Conservation (phyloP, 768 basidiomycete genomes). For the Sporobolomyces roseus region DNA sequence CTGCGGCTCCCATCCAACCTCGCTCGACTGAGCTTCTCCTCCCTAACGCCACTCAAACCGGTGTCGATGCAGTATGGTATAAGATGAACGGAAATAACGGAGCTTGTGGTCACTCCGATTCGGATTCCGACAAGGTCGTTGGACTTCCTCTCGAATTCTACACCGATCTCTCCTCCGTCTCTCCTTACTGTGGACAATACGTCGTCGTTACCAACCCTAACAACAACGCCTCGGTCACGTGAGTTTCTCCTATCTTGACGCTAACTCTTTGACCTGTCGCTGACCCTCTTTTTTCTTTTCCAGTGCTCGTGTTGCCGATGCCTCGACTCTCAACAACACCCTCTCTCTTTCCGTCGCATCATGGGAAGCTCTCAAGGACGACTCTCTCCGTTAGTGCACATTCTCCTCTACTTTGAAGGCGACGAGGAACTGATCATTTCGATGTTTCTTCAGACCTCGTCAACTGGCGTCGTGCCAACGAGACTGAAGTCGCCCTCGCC, state of each 20-base stretch:
- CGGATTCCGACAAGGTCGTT: conserved; percentile 54
- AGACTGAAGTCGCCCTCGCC: conserved; percentile 49
- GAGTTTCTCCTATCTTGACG: too few relatives aligned
- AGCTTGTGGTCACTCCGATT: conserved; percentile 64
- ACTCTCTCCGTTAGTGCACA: conserved; percentile 16
- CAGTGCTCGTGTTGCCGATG: conserved; percentile 68
- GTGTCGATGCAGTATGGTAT: conserved; percentile 21
- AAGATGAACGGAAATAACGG: conserved; percentile 63
- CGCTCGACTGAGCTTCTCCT: conserved; percentile 4
- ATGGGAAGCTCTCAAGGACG: conserved; percentile 50
- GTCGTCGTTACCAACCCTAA: conserved; percentile 65
- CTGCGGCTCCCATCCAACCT: conserved; percentile 49
- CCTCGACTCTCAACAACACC: conserved; percentile 49
- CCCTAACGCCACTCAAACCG: conserved; percentile 34
- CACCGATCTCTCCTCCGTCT: conserved; percentile 49
- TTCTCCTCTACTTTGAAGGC: neutral
- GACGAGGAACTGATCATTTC: conserved; percentile 47
- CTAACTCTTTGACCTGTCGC: too few relatives aligned
- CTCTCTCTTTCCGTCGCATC: conserved; percentile 36
- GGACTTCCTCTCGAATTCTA: conserved; percentile 59
- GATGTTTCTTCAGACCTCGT: conserved; percentile 22
- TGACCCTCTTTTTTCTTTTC: too few relatives aligned
- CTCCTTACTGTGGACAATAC: conserved; percentile 63
- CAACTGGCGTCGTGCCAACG: conserved; percentile 40
- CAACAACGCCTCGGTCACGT: too few relatives aligned